A percentile compares a stretch with the other conserved stretches of the same genome.
phyloP scores from a whole-genome alignment of 176 grass and related monocot genomes.

The Pontederia crassipes region DNA sequence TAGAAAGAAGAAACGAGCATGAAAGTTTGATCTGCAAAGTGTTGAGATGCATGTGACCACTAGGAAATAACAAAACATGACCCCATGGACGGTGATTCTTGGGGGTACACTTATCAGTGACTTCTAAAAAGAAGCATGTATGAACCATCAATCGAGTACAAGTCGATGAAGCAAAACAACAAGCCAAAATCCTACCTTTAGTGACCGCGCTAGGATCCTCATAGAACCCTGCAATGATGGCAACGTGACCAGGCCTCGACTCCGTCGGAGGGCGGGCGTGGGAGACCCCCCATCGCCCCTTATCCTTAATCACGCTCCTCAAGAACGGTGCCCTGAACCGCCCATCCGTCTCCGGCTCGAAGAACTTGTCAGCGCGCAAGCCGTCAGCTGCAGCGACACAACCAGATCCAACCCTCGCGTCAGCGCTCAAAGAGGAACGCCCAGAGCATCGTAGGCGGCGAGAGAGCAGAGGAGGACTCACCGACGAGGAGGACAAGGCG shows the following conservation, averaged over 20 bases:
- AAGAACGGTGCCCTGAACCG: conserved; percentile 79
- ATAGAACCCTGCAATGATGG: conserved; percentile 86
- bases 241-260: conserved; percentile 73
- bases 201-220: conserved; percentile 80
- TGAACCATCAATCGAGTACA: too few relatives aligned
- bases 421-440: conserved; percentile 1
- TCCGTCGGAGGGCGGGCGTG: conserved; percentile 92
- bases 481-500: conserved; percentile 88
- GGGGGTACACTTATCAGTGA: too few relatives aligned
- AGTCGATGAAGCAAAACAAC: not conserved
- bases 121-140: too few relatives aligned
- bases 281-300: conserved; percentile 78
- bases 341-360: conserved; percentile 54
- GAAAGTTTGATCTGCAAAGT: too few relatives aligned
- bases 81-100: too few relatives aligned
- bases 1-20: too few relatives aligned
- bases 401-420: conserved; percentile 7
- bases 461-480: conserved; percentile 11
- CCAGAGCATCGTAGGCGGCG: not conserved
- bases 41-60: too few relatives aligned
- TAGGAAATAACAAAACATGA: too few relatives aligned
- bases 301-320: conserved; percentile 64
- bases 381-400: conserved; percentile 49
- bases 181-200: conserved; percentile 40
- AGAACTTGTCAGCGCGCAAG: conserved; percentile 94